phyloP scores from a whole-genome alignment of 139 green algal species.

The Zygnema circumcarinatum region DNA sequence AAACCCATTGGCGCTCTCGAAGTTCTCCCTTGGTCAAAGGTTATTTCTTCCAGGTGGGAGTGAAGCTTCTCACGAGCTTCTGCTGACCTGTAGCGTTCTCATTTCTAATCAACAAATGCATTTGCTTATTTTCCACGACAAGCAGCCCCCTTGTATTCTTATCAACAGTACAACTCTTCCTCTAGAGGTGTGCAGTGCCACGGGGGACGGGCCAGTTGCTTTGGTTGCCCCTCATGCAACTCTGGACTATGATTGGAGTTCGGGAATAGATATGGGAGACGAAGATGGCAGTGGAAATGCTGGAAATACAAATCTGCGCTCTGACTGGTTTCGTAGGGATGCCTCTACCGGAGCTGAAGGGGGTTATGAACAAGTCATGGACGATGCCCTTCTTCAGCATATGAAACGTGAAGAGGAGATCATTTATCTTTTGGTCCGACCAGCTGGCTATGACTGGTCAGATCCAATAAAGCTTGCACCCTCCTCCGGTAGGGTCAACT shows the following conservation, averaged over 20 bases:
- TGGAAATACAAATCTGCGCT: neutral
- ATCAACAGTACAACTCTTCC: neutral
- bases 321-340: neutral
- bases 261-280: neutral
- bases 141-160: slow-evolving; percentile 12
- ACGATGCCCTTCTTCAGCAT: slow-evolving; percentile 41
- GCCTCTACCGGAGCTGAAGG: neutral
- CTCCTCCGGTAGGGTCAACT: neutral
- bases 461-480: neutral
- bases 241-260: slow-evolving; percentile 39
- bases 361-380: slow-evolving; percentile 21
- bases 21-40: neutral
- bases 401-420: slow-evolving; percentile 24
- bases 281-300: neutral
- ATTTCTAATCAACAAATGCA: slow-evolving; percentile 17
- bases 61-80: slow-evolving; percentile 10
- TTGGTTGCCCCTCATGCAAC: neutral
- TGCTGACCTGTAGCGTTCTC: slow-evolving; percentile 42
- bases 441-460: neutral
- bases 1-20: neutral
- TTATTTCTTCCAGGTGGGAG: slow-evolving; percentile 8
- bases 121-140: slow-evolving; percentile 36
- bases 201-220: neutral
- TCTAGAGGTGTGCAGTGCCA: slow-evolving; percentile 13
- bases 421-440: neutral